Percentiles rank a stretch among this genome's conserved stretches.
These are phyloP conservation scores for Gentiana straminea DNA, from an alignment of 257 asterid genomes.

Conservation along the genomic window DNA sequence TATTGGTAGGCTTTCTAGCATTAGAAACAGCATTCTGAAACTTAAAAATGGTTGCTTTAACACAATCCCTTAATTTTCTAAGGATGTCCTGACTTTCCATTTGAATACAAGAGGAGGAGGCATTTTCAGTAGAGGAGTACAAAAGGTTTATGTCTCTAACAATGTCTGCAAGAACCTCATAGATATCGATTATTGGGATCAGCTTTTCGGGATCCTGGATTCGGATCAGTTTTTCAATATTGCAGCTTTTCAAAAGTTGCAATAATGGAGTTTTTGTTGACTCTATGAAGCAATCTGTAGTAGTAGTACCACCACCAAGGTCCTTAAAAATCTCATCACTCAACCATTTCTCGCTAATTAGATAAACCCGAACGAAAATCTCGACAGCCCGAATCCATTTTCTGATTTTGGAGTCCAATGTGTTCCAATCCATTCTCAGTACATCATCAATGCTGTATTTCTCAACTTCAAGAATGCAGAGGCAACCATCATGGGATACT, in stretches of 20 bases:
- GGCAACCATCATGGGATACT: constrained; percentile 73
- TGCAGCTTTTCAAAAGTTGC: constrained; percentile 37
- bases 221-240: constrained; percentile 64
- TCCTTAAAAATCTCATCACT: constrained; percentile 69
- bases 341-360: constrained; percentile 56
- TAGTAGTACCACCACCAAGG: constrained; percentile 31
- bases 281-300: constrained; percentile 51
- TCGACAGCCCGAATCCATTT: constrained; percentile 78
- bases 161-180: constrained; percentile 66
- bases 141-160: constrained; percentile 37
- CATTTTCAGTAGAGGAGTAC: constrained; percentile 27
- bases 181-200: constrained; percentile 73
- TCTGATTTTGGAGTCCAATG: constrained; percentile 61
- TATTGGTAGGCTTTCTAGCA: constrained; percentile 36
- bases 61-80: constrained; percentile 54
- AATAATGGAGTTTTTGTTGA: constrained; percentile 53
- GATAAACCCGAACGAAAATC: constrained; percentile 63
- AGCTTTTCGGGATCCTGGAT: constrained; percentile 77
- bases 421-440: constrained; percentile 76
- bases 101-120: constrained; percentile 32
- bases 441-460: constrained; percentile 78
- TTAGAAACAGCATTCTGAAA: constrained; percentile 54
- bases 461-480: constrained; percentile 62
- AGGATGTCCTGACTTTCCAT: constrained; percentile 49
- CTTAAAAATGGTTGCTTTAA: constrained; percentile 62